Conservation (phyloP, 176 grass and related monocot species). For the Secale cereale region DNA sequence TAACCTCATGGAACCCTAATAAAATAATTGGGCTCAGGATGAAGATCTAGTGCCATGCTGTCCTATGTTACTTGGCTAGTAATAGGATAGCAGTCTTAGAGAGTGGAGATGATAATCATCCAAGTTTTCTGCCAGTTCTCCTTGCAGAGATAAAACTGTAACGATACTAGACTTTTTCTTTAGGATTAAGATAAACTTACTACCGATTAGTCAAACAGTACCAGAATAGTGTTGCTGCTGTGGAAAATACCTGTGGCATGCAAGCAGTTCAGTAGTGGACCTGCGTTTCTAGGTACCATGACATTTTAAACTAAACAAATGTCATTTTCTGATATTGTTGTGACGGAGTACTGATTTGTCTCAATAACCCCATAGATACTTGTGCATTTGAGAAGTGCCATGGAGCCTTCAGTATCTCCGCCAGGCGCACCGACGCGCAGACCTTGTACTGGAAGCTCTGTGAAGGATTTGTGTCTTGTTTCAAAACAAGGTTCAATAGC, state of each 20-base stretch:
- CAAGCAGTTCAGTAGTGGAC: conserved; percentile 18
- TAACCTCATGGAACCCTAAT: conserved; percentile 36
- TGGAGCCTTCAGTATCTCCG: conserved; percentile 62
- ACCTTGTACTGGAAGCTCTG: conserved; percentile 50
- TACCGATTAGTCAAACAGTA: conserved; percentile 16
- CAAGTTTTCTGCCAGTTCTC: conserved; percentile 28
- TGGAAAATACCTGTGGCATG: conserved; percentile 24
- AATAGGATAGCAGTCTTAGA: conserved; percentile 34
- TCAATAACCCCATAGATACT: conserved; percentile 17
- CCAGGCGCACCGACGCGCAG: conserved; percentile 48
- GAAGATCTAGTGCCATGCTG: conserved; percentile 41
- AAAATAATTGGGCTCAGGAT: conserved; percentile 28
- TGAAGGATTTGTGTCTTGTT: conserved; percentile 78
- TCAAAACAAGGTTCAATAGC: conserved; percentile 88
- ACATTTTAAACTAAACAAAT: conserved; percentile 16
- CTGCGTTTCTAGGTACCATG: conserved; percentile 37
- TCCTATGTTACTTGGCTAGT: conserved; percentile 31
- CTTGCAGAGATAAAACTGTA: conserved; percentile 34
- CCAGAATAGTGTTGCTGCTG: not conserved
- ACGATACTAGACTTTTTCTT: conserved; percentile 22
- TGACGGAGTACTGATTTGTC: conserved; percentile 29
- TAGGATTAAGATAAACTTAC: conserved; percentile 32
- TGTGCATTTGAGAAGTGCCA: conserved; percentile 32
- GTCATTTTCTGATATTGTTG: conserved; percentile 12
- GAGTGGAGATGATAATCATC: conserved; percentile 29